Evolutionary conservation across 306 rosid species (phyloP), one percentile per base, ranked within the genome.

Genomic region (Erythrophleum fordii): DNA sequence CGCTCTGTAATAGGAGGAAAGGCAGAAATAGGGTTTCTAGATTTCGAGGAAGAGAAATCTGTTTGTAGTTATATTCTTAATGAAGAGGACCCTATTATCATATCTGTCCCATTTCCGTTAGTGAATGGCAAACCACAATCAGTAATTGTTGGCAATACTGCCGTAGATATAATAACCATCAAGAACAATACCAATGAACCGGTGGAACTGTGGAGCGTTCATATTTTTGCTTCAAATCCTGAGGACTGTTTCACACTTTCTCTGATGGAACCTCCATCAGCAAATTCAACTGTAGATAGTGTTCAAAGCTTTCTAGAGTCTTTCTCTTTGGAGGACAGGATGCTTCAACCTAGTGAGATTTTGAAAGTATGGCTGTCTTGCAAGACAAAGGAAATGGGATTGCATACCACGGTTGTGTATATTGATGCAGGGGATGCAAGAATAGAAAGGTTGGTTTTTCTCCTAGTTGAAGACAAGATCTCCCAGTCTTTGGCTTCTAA

Each of bases 341-440:
- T 88, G 87, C 90, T 95, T 77, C 98, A 89, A 82, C 96, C 98
- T 3, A 80, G 85, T 5, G 97, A 95, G 67, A 76, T 78, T 39
- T 82, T 93, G 81, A 90, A 79, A 8, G 23, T 95, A 64, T 93
- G 99, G 99, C 2, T 95, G 53, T 95, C 98, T 68, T 95, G 99
- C 90, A 90, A 89, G 77, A 88, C 99, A 31, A 90, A 95, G 86
- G 89, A 87, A 23, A 86, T 90, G 68, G 97, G 99, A 73, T 48
- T 90, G 94, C 90, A 91, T 86, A 80, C 89, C 2, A 67, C 91
- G 1, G 76, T 88, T 11, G 88, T 95, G 87, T 87, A 90, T 76
- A 87, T 95, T 83, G 98, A 95, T 42, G 72, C 91, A 14, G 99
- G 94, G 70, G 85, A 79, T 80, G 90, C 82, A 2, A 80, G 68